Conservation (phyloP, 805 yeast genomes). For the Nakazawaea ambrosiae region DNA sequence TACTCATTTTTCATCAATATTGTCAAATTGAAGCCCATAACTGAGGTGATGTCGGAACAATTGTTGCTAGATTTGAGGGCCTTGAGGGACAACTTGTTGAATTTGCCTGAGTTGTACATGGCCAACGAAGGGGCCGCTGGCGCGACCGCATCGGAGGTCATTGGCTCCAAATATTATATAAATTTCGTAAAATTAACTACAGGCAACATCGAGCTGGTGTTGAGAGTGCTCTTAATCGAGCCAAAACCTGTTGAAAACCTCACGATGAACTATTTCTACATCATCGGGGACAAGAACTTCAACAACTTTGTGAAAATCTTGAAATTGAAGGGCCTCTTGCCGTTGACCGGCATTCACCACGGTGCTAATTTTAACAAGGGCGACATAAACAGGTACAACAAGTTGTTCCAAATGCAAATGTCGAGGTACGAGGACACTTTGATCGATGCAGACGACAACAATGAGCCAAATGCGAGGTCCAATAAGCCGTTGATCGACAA, state of each 20-base stretch:
- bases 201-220: conserved; percentile 45
- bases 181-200: conserved; percentile 20
- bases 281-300: conserved; percentile 58
- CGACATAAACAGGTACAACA: conserved; percentile 29
- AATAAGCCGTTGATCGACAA: conserved; percentile 26
- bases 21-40: conserved; percentile 57
- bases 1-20: conserved; percentile 51
- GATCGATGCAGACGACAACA: conserved; percentile 14
- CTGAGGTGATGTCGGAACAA: conserved; percentile 73
- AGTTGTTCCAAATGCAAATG: conserved; percentile 30
- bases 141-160: conserved; percentile 22
- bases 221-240: conserved; percentile 61
- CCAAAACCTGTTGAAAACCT: conserved; percentile 58
- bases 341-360: conserved; percentile 22
- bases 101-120: conserved; percentile 38
- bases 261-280: conserved; percentile 55
- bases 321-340: conserved; percentile 49
- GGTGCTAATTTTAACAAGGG: conserved; percentile 20
- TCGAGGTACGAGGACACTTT: conserved; percentile 24
- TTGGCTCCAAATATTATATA: conserved; percentile 20
- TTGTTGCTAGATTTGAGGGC: conserved; percentile 64
- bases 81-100: conserved; percentile 46
- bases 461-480: conserved; percentile 15
- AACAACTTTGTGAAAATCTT: conserved; percentile 60
- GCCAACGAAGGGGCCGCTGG: conserved; percentile 25